Evolutionary conservation across 805 yeast species (phyloP).

Genomic region (Candida incommunis): DNA sequence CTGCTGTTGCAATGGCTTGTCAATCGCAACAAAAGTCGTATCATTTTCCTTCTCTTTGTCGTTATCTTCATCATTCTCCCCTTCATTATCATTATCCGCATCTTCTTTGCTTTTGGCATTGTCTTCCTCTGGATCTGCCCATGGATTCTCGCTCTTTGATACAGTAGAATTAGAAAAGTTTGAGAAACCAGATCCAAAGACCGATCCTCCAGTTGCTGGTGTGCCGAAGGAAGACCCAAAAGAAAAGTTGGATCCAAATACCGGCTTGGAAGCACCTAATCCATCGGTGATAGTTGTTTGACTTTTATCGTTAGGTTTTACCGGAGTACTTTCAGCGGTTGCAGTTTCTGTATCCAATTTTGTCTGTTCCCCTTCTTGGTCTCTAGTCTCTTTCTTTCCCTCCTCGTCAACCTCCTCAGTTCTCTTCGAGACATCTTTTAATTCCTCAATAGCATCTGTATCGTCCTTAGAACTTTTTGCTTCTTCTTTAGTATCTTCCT

Average conservation of each 20-base stretch:
- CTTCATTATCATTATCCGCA: slow-evolving; percentile 8
- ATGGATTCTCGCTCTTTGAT: slow-evolving; percentile 28
- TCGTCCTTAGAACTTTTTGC: too few relatives aligned
- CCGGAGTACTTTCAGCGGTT: not conserved
- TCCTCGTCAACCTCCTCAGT: too few relatives aligned
- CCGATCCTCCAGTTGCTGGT: slow-evolving; percentile 10
- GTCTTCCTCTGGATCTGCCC: slow-evolving; percentile 27
- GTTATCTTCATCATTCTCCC: slow-evolving; percentile 15
- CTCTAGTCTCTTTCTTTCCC: too few relatives aligned
- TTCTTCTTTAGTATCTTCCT: too few relatives aligned
- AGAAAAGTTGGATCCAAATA: slow-evolving; percentile 30
- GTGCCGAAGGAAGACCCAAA: slow-evolving; percentile 15
- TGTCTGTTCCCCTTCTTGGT: too few relatives aligned
- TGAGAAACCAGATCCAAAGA: slow-evolving; percentile 21
- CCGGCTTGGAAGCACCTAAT: slow-evolving; percentile 5
- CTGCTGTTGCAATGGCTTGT: slow-evolving; percentile 19
- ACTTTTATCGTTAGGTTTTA: not conserved
- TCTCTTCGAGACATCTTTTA: too few relatives aligned
- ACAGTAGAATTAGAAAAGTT: slow-evolving; percentile 19
- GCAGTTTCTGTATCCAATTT: too few relatives aligned
- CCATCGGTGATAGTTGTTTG: not conserved
- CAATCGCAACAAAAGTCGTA: slow-evolving; percentile 10
- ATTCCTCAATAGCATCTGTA: too few relatives aligned
- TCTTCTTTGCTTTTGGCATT: too few relatives aligned
- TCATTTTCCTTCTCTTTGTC: slow-evolving; percentile 12